Base-by-base conservation (phyloP, 345 rosid genomes). In the Hevea brasiliensis region DNA sequence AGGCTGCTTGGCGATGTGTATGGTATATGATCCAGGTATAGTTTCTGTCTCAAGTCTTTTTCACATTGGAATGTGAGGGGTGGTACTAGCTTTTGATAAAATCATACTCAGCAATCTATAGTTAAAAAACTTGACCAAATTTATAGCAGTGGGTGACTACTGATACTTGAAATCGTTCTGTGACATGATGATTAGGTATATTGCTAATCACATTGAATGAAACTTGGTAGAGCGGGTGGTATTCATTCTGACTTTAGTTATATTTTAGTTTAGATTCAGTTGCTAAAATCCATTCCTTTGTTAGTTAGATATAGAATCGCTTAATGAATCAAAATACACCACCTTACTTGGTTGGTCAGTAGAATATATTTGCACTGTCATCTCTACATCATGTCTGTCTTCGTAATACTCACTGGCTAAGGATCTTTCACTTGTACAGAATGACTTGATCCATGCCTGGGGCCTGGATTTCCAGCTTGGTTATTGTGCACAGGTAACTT, bases 21-120 rank as follows among this genome's bases (percentile, higher is more conserved):
- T 94, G 97, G 97, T 79, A 90, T 83, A 90, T 94, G 98, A 80
- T 94, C 78, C 97, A 94, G 97, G 98, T 92, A 84, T n/a, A 48
- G 37, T 77, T 32, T 13, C 23, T 72, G 8, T 67, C 11, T 29
- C 27, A 14, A 53, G 32, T 70, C 47, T 71, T 47, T 51, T 53
- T 37, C 23, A 57, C 40, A 61, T 64, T 35, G 54, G 5, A 32
- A 20, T 35, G 15, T 60, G 74, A 37, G n/a, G 29, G 20, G 1
- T 26, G 21, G 29, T 48, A 47, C n/a, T 23, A 7, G 29, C 27
- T 29, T 17, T 71, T 20, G 20, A 41, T 14, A 35, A n/a, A 41
- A 11, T 7, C 7, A 20, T 48, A 27, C 53, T 70, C 3, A 37
- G 23, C 32, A 12, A 12, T 18, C 9, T n/a, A 4, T 44, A 63